Base-by-base conservation (phyloP, 441 rosid genomes). In the Macaranga tanarius region DNA sequence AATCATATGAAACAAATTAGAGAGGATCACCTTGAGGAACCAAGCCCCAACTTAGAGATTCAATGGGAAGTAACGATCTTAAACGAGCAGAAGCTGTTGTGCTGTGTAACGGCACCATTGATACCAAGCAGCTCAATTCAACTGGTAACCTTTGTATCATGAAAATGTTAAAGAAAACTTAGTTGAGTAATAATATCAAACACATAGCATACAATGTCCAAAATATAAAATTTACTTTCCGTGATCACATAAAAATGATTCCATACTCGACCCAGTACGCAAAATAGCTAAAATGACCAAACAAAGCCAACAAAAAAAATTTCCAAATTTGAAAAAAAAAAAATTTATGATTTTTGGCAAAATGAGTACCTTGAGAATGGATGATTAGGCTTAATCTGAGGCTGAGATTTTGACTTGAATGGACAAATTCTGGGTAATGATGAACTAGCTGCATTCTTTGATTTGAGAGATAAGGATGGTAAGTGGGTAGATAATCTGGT, bases 41-140 rank as follows among this genome's bases (percentile, higher is more conserved):
- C 65, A 84, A 80, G 45, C 82, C 78, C 89, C 89, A 86, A 63
- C 68, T 77, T 79, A 67, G 81, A 47, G 84, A 82, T 67, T 80
- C 83, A 1, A 75, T 31, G 6, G 84, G 72, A 54, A 86, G 73
- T 62, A 71, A 74, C 22, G 84, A 86, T 62, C 5, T 77, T 38
- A 86, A 73, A 34, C 87, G 80, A 47, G 89, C 76, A 2, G 86
- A 80, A 38, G 89, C 87, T 55, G 76, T 70, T 26, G 83, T 80
- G 71, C 78, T 84, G 58, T 86, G 84, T 59, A 84, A 81, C 19
- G 89, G 89, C 82, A 86, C 40, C 86, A 80, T 69, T 10, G 86
- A 82, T 13, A 75, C 69, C 55, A 82, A 65, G 79, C 82, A 74
- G 73, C 85, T 80, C 78, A 82, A 65, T 79, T 83, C 87, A 79